A percentile compares a stretch with the other conserved stretches of the same genome.
Evolutionary conservation across 352 stramenopile genomes (phyloP).

Genomic region (Pythium chondricola): DNA sequence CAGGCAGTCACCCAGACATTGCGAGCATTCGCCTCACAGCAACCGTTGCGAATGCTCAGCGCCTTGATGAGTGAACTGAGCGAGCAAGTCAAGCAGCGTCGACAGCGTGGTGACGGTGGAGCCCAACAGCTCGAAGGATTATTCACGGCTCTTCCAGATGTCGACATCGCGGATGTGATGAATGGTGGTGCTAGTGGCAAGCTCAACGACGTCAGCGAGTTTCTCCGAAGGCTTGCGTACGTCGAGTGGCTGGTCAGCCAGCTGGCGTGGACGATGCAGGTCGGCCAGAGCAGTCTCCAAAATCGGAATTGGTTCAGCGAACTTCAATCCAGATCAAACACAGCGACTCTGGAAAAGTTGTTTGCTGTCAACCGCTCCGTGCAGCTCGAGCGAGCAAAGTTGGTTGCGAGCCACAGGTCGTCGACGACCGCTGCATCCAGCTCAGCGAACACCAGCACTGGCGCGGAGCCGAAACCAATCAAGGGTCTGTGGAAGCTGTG

Average conservation of each 20-base stretch:
- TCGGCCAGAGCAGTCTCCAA: conserved; percentile 61
- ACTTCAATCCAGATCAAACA: conserved; percentile 47
- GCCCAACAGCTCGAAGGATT: conserved; percentile 64
- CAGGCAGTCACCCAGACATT: conserved; percentile 86
- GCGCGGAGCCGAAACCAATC: no score
- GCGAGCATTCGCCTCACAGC: conserved; percentile 84
- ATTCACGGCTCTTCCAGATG: conserved; percentile 52
- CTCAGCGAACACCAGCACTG: conserved; percentile 5
- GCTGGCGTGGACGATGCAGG: conserved; percentile 74
- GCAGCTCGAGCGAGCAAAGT: conserved; percentile 63
- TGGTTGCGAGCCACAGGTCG: conserved; percentile 50
- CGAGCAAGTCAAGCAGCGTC: conserved; percentile 42
- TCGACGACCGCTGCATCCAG: background rate
- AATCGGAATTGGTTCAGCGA: conserved; percentile 76
- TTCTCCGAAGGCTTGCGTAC: conserved; percentile 57
- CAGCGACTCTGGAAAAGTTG: conserved; percentile 50
- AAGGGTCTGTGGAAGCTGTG: conserved; percentile 74
- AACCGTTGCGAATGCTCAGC: conserved; percentile 77
- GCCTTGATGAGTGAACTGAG: conserved; percentile 59
- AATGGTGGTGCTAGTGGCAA: conserved; percentile 16
- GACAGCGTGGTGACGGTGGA: conserved; percentile 29
- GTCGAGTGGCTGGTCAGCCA: conserved; percentile 78
- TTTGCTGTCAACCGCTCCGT: conserved; percentile 67
- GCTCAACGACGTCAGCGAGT: conserved; percentile 45
- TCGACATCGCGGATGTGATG: conserved; percentile 44